Base-by-base conservation (phyloP, 2,329 filamentous ascomycete genomes). In the Whalleya microplaca region DNA sequence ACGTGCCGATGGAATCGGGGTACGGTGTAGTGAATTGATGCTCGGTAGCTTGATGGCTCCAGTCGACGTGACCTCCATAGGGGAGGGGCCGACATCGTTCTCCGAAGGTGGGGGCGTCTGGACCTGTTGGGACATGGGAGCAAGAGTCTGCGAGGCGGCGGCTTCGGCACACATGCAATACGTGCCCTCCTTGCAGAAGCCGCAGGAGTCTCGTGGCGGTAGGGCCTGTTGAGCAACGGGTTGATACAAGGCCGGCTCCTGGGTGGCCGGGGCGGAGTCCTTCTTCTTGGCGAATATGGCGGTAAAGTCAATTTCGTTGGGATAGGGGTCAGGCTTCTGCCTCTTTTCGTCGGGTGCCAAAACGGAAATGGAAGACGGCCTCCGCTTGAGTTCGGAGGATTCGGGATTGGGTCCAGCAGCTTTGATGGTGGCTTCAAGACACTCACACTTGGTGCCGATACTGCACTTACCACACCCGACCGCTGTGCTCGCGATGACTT, bases 131-230 rank as follows among this genome's bases (percentile, higher is more conserved):
- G 76, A 70, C 21, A 75, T 73, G 23, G 70, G 68, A 7, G 76
- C 73, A 6, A 77, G 72, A 1, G 74, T 71, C 41, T 78, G 75
- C 14, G 75, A 69, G 1, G 69, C 66, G 32, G 71, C 68, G 29
- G 70, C 63, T 62, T 93, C 90, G 21, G 90, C 90, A 72, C 91
- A 95, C 63, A 92, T 86, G 69, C 91, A 95, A 65, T 91, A 91
- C 0, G 88, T 92, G 3, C 89, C 90, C 57, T 93, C 89, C 59
- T 88, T 85, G 73, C 91, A 95, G 75, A 95, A 95, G 6, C 91
- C 91, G 71, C 91, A 95, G 19, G 84, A 83, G 65, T 94, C 90
- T 59, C 84, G 82, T 4, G 82, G 78, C 10, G 78, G 75, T 42
- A 81, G 72, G 14, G 68, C 45, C 19, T 61, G 20, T 54, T 65